Percentiles rank a stretch among this genome's conserved stretches.
Conservation (phyloP, 805 yeast genomes). For the Yamadazyma scolyti region DNA sequence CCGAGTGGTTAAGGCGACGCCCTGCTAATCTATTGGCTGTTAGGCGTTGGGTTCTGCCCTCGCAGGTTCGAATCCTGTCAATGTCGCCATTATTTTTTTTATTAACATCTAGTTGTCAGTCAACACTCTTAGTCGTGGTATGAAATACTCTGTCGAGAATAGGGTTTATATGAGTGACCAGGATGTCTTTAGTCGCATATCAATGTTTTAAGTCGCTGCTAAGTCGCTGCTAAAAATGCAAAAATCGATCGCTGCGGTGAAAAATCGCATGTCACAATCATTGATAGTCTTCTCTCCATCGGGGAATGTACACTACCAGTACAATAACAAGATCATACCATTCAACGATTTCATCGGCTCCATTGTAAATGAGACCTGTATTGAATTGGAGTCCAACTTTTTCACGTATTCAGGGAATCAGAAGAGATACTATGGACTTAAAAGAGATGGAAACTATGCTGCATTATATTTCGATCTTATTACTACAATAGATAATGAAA, state of each 20-base stretch:
- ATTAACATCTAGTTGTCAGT: too few relatives aligned
- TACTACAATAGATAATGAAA: slow-evolving; percentile 36
- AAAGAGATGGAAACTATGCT: slow-evolving; percentile 23
- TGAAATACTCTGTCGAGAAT: too few relatives aligned
- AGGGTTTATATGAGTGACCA: too few relatives aligned
- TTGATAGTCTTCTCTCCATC: slow-evolving; percentile 33
- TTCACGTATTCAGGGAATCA: slow-evolving; percentile 26
- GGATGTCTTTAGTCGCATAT: too few relatives aligned
- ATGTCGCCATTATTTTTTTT: slow-evolving; percentile 70
- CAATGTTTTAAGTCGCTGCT: too few relatives aligned
- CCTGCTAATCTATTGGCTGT: slow-evolving; percentile 57
- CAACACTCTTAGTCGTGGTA: too few relatives aligned
- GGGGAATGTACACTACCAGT: slow-evolving; percentile 34
- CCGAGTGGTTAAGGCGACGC: slow-evolving; percentile 95
- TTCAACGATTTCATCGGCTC: slow-evolving; percentile 36
- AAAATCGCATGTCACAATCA: slow-evolving; percentile 39
- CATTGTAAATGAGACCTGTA: slow-evolving; percentile 30
- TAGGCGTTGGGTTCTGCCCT: slow-evolving; percentile 47
- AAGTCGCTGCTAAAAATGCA: too few relatives aligned
- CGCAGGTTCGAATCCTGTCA: slow-evolving; percentile 99
- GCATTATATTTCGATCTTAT: slow-evolving; percentile 38
- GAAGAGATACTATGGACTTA: slow-evolving; percentile 32
- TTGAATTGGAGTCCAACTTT: slow-evolving; percentile 30
- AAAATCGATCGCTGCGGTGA: too few relatives aligned
- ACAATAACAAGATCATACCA: slow-evolving; percentile 31